These are phyloP conservation scores for Gossypium aridum DNA, from an alignment of 441 rosid species.

Conservation along the genomic window DNA sequence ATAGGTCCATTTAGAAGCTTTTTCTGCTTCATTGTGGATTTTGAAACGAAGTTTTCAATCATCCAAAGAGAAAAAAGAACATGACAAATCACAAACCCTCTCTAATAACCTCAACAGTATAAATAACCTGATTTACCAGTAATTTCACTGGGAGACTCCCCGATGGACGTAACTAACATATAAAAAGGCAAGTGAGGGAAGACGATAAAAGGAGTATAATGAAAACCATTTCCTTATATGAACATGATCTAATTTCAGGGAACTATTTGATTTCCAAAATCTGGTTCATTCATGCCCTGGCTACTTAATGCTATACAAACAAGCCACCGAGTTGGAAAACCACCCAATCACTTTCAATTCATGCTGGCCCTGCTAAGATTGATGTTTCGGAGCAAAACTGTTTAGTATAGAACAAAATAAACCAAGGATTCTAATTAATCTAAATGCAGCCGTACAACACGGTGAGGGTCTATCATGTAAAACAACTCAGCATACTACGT, in stretches of 20 bases:
- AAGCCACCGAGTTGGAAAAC: neutral
- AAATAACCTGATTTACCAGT: neutral
- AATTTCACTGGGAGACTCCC: neutral
- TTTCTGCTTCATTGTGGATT: too few species aligned
- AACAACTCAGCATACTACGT: neutral
- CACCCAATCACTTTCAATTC: conserved; percentile 1
- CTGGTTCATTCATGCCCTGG: neutral
- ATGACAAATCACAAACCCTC: too few species aligned
- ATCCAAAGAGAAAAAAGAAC: too few species aligned
- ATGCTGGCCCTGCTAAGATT: neutral
- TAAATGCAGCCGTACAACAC: neutral
- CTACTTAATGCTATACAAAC: conserved; percentile 3
- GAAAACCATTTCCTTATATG: neutral
- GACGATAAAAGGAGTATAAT: neutral
- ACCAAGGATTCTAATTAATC: neutral
- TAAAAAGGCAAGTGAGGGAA: neutral
- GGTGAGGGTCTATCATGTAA: neutral
- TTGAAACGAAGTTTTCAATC: too few species aligned
- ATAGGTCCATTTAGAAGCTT: too few species aligned
- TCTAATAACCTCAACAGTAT: neutral
- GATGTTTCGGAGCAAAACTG: neutral
- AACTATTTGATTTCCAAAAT: neutral
- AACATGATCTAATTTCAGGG: neutral
- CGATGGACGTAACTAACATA: neutral
- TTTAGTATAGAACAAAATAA: neutral